Evolutionary conservation across 805 yeast species (phyloP), one percentile per base, ranked within the genome.

Genomic region (Metschnikowia orientalis): DNA sequence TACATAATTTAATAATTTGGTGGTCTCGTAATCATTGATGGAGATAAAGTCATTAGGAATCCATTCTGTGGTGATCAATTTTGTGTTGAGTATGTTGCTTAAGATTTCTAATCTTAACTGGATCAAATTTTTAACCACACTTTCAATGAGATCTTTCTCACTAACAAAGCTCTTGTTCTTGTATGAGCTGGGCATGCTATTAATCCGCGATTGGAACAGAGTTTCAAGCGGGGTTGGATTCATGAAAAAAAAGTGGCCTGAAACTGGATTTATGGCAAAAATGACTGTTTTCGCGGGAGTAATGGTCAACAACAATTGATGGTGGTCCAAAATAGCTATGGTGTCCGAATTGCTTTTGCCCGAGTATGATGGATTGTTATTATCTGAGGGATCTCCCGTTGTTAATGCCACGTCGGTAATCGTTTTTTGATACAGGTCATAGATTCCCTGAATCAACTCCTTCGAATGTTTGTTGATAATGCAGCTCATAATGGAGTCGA

Each of bases 11-110:
- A 60, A 56, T 21, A 75, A 46, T 34, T 68, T 67, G 7, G 29
- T 30, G 13, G 68, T 50, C 49, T 79, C 88, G 14, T 61, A 63
- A 3, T 67, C 63, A 2, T 67, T 59, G 18, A 83, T 47, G 19
- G 58, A 64, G 28, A 82, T 66, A 24, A 74, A 67, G 24, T 72
- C 75, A 42, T 74, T 74, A n/a, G 66, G 61, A 5, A 75, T 67
- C 92, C 92, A 84, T 18, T 80, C 84, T 0, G 79, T 72, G 0
- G 85, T 80, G 22, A 67, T 62, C 34, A 85, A 69, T 40, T 79
- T 67, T 6, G 75, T 69, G 8, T 73, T 58, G 18, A 79, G 60
- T 37, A 79, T 81, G 26, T 65, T 60, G 35, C 64, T 62, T 34
- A 69, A 66, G 3, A 71, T 65, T 21, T 73, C 70, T 18, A 75